Percentiles rank a stretch among this genome's conserved stretches.
These are phyloP conservation scores for Ascochyta koolunga DNA, from an alignment of 2,329 filamentous ascomycete genomes.

Conservation along the genomic window DNA sequence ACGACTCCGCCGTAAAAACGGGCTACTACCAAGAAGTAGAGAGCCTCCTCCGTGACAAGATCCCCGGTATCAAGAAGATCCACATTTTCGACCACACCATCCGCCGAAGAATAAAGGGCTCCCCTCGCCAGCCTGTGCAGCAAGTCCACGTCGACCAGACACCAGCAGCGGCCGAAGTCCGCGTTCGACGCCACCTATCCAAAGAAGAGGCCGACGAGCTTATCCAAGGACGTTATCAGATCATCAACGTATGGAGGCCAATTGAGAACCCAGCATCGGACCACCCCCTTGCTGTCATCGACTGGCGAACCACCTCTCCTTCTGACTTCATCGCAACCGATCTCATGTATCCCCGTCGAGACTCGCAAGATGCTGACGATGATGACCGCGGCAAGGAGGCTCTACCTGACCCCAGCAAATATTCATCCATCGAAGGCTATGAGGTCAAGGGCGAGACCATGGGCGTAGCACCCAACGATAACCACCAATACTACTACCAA, in stretches of 20 bases:
- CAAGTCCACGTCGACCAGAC: constrained; percentile 77
- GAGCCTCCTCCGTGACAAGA: constrained; percentile 59
- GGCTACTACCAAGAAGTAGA: constrained; percentile 70
- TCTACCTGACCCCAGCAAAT: constrained; percentile 55
- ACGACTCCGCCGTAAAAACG: constrained; percentile 61
- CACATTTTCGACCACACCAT: constrained; percentile 78
- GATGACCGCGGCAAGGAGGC: constrained; percentile 66
- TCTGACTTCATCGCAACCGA: constrained; percentile 66
- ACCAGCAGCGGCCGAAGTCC: constrained; percentile 63
- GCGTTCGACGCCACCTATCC: constrained; percentile 67
- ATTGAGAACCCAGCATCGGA: constrained; percentile 69
- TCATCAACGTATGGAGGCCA: constrained; percentile 75
- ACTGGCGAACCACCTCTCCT: constrained; percentile 64
- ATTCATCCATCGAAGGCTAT: constrained; percentile 63
- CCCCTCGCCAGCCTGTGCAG: constrained; percentile 69
- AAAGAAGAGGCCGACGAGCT: constrained; percentile 62
- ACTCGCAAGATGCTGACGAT: constrained; percentile 40
- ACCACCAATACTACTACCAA: constrained; percentile 68
- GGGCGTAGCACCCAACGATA: constrained; percentile 62
- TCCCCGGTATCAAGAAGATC: constrained; percentile 64
- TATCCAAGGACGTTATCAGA: constrained; percentile 65
- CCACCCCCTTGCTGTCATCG: constrained; percentile 71
- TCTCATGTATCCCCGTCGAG: constrained; percentile 64
- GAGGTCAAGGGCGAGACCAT: constrained; percentile 69
- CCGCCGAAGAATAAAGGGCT: constrained; percentile 59